These are phyloP conservation scores for Aristolochia fimbriata DNA, from an alignment of 164 flowering plant genomes.

Conservation along the genomic window DNA sequence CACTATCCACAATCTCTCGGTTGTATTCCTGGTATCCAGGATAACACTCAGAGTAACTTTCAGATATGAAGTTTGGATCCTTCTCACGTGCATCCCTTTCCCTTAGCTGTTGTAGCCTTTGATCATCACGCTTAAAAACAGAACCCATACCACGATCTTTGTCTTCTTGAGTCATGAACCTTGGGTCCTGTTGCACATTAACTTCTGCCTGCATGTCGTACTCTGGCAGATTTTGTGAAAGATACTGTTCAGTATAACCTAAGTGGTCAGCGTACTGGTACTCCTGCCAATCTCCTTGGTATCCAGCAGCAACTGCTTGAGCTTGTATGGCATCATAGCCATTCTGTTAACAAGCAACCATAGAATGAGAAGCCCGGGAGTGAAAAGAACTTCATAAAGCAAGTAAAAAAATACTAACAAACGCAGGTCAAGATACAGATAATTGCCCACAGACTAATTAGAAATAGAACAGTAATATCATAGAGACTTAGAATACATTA, in stretches of 20 bases:
- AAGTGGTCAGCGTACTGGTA: conserved; percentile 82
- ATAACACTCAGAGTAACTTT: conserved; percentile 97
- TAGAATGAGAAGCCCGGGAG: not conserved
- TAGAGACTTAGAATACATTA: too few relatives aligned
- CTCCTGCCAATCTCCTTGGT: conserved; percentile 83
- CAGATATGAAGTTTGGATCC: conserved; percentile 96
- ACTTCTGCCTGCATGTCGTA: conserved; percentile 52
- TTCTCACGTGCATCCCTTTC: conserved; percentile 96
- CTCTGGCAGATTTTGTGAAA: conserved; percentile 46
- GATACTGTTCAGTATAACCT: conserved; percentile 80
- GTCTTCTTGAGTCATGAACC: conserved; percentile 91
- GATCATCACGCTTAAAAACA: conserved; percentile 96
- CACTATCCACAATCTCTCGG: conserved; percentile 90
- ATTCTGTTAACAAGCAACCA: conserved; percentile 32
- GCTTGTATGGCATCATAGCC: conserved; percentile 71
- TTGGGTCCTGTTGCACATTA: conserved; percentile 53
- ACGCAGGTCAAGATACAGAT: not conserved
- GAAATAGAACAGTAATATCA: too few relatives aligned
- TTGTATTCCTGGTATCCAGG: conserved; percentile 97
- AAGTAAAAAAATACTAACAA: not conserved
- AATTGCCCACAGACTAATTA: too few relatives aligned
- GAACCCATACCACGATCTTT: conserved; percentile 97
- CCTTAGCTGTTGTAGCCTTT: conserved; percentile 85
- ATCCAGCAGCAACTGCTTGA: conserved; percentile 57
- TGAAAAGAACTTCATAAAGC: not conserved